phyloP scores from a whole-genome alignment of 495 filamentous ascomycete genomes.

The Aspergillus bridgeri region DNA sequence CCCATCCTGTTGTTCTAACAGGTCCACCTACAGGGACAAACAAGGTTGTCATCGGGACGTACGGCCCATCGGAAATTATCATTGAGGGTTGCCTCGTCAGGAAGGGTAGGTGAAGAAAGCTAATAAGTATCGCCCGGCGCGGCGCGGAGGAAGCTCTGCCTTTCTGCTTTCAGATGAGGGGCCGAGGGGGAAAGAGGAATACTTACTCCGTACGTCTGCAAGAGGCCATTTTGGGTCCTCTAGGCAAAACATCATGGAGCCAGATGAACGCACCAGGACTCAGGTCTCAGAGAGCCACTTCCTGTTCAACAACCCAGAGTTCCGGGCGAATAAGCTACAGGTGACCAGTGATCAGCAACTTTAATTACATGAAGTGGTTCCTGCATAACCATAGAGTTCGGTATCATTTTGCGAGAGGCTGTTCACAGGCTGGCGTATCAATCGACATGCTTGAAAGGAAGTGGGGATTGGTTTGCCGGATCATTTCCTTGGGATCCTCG shows the following conservation, averaged over 20 bases:
- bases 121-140: background rate
- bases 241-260: background rate
- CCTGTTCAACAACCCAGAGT: background rate
- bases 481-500: background rate
- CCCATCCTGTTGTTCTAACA: background rate
- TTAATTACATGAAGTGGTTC: constrained; percentile 21
- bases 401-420: constrained; percentile 9
- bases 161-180: background rate
- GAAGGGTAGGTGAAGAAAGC: no score
- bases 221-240: background rate
- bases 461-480: constrained; percentile 1
- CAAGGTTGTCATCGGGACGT: background rate
- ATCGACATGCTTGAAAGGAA: constrained; percentile 5
- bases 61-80: background rate
- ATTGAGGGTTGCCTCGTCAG: background rate
- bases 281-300: background rate
- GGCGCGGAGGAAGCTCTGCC: background rate
- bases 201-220: no score
- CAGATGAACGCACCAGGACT: background rate
- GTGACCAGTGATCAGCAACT: constrained; percentile 19
- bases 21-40: background rate
- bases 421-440: background rate
- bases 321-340: constrained; percentile 12
- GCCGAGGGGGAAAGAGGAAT: background rate
- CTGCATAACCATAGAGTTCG: constrained; percentile 18